These are phyloP conservation scores for Populus hybrid DNA, from an alignment of 441 rosid genomes.

Conservation along the genomic window DNA sequence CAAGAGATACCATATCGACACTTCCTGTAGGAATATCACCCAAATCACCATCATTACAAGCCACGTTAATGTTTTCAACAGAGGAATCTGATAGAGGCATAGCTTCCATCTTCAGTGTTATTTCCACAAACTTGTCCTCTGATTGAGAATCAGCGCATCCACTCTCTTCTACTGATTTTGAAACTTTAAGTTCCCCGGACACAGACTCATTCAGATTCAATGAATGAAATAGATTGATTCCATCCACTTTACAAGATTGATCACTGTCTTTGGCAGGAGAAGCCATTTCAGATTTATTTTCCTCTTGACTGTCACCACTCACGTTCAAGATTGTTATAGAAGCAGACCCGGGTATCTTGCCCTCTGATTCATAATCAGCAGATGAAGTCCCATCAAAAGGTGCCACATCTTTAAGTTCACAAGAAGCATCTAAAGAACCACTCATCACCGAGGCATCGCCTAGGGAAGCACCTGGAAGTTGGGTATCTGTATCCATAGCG, in stretches of 20 bases:
- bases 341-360: conserved; percentile 26
- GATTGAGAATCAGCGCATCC: background rate
- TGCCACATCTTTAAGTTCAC: conserved; percentile 9
- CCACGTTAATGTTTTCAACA: conserved; percentile 21
- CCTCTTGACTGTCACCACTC: conserved; percentile 9
- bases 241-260: conserved; percentile 19
- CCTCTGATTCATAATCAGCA: conserved; percentile 23
- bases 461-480: background rate
- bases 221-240: conserved; percentile 12
- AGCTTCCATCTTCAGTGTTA: conserved; percentile 17
- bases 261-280: conserved; percentile 21
- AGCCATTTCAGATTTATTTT: conserved; percentile 18
- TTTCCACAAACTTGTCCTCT: background rate
- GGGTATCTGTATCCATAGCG: conserved; percentile 8
- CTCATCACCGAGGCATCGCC: conserved; percentile 6
- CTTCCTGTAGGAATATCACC: background rate
- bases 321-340: conserved; percentile 14
- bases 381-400: conserved; percentile 8
- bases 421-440: conserved; percentile 12
- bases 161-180: background rate
- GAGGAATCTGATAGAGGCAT: conserved; percentile 23
- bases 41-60: conserved; percentile 9
- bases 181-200: background rate
- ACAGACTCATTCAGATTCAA: background rate
- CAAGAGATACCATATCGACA: conserved; percentile 17